A percentile compares a stretch with the other conserved stretches of the same genome.
Conservation (phyloP, 129 eudicot genomes). For the Centella asiatica region DNA sequence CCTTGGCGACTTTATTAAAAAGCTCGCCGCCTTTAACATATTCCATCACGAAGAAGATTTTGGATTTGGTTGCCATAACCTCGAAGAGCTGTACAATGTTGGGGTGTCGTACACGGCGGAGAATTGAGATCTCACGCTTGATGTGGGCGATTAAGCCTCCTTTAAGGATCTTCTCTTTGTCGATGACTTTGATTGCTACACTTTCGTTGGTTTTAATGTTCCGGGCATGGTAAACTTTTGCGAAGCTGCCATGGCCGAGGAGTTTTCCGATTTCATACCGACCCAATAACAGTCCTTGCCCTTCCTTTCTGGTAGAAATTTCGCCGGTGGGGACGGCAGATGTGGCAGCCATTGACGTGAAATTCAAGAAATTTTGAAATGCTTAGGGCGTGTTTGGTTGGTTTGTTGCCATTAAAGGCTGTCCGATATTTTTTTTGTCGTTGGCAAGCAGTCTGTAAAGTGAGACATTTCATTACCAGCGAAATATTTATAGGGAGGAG, state of each 20-base stretch:
- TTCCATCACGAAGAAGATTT: constrained; percentile 66
- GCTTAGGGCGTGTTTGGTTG: background rate
- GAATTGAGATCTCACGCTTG: constrained; percentile 69
- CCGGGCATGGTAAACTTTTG: constrained; percentile 52
- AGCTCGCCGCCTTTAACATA: constrained; percentile 73
- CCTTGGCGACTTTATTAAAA: constrained; percentile 64
- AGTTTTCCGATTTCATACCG: constrained; percentile 61
- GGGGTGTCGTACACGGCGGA: constrained; percentile 65
- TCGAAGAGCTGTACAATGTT: constrained; percentile 64
- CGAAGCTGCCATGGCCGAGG: constrained; percentile 67
- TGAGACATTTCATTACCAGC: background rate
- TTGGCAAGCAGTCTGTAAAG: constrained; percentile 20
- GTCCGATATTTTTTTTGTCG: constrained; percentile 20
- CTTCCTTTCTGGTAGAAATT: constrained; percentile 42
- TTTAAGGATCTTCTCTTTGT: constrained; percentile 61
- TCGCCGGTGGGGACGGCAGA: constrained; percentile 13
- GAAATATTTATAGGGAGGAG: background rate
- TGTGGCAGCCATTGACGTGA: constrained; percentile 7
- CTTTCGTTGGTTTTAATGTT: constrained; percentile 47
- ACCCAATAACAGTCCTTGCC: constrained; percentile 41
- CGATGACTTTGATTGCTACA: constrained; percentile 72
- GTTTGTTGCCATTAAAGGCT: background rate
- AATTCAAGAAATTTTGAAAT: background rate
- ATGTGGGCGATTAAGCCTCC: constrained; percentile 54
- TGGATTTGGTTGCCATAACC: constrained; percentile 82